Evolutionary conservation across 192 early-diverging fungal genomes (phyloP).

Genomic region (Coemansia sp.): DNA sequence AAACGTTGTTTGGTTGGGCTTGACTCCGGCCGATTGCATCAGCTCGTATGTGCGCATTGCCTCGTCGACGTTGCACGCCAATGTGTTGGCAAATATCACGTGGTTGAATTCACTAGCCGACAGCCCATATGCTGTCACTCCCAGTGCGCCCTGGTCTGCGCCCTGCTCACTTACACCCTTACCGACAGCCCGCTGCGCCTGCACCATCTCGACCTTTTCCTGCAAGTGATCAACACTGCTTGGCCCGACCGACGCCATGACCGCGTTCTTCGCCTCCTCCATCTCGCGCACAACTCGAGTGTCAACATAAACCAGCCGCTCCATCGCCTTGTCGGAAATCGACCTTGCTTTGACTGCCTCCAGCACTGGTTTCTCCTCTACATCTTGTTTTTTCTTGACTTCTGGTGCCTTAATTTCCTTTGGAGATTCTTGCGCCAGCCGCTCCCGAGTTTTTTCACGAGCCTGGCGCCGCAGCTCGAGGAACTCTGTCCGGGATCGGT

Average conservation of each 20-base stretch:
- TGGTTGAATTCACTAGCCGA: conserved; percentile 53
- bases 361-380: conserved; percentile 3
- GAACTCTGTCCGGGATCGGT: conserved; percentile 36
- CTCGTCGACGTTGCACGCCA: conserved; percentile 59
- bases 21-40: conserved; percentile 61
- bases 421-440: neutral
- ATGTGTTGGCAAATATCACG: conserved; percentile 64
- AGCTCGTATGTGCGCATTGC: conserved; percentile 65
- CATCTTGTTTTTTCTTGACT: neutral
- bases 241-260: conserved; percentile 30
- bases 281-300: conserved; percentile 46
- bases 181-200: neutral
- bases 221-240: conserved; percentile 19
- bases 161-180: conserved; percentile 14
- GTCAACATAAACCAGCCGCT: conserved; percentile 43
- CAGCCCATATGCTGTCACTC: conserved; percentile 17
- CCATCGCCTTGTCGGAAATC: conserved; percentile 41
- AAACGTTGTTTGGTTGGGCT: conserved; percentile 69
- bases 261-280: conserved; percentile 38
- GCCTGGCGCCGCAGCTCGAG: conserved; percentile 24
- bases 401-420: neutral
- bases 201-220: conserved; percentile 18
- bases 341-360: conserved; percentile 3
- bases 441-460: conserved; percentile 11
- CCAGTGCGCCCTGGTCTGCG: neutral